Conservation (phyloP, 441 rosid genomes). For the Theobroma grandiflorum region DNA sequence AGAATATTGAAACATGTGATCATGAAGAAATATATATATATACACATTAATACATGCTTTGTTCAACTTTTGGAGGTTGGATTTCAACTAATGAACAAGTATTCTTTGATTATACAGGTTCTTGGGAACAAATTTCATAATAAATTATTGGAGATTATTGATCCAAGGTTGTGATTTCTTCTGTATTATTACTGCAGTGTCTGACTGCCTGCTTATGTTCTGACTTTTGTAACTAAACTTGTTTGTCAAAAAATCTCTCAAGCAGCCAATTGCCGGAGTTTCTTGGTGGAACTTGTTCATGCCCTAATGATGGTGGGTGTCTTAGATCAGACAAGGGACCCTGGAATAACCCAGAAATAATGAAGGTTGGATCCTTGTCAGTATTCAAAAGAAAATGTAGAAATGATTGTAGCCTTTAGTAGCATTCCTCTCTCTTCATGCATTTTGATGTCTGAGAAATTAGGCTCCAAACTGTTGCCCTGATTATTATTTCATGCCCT, state of each 20-base stretch:
- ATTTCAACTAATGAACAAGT: constrained; percentile 28
- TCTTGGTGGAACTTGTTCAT: constrained; percentile 90
- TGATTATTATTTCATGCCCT: not conserved
- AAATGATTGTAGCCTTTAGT: constrained; percentile 19
- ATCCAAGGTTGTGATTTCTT: constrained; percentile 60
- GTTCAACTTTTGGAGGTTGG: constrained; percentile 17
- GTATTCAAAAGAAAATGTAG: constrained; percentile 18
- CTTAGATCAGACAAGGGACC: constrained; percentile 87
- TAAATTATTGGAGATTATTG: constrained; percentile 81
- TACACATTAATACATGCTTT: constrained; percentile 9
- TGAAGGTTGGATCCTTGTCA: constrained; percentile 66
- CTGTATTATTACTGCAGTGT: constrained; percentile 1
- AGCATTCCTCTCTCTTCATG: not conserved
- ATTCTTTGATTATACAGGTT: constrained; percentile 61
- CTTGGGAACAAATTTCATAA: constrained; percentile 74
- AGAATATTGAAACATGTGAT: constrained; percentile 23
- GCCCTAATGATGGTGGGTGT: constrained; percentile 86
- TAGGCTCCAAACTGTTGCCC: not conserved
- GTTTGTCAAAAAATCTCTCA: constrained; percentile 29
- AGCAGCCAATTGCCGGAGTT: constrained; percentile 93
- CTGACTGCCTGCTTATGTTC: constrained; percentile 23
- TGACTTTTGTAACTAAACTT: constrained; percentile 22
- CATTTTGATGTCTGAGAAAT: constrained; percentile 1
- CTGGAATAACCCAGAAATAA: constrained; percentile 86
- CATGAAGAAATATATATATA: not conserved